Evolutionary conservation across 768 basidiomycete genomes (phyloP), one percentile per base, ranked within the genome.

Genomic region (Antrodiella citrinella): DNA sequence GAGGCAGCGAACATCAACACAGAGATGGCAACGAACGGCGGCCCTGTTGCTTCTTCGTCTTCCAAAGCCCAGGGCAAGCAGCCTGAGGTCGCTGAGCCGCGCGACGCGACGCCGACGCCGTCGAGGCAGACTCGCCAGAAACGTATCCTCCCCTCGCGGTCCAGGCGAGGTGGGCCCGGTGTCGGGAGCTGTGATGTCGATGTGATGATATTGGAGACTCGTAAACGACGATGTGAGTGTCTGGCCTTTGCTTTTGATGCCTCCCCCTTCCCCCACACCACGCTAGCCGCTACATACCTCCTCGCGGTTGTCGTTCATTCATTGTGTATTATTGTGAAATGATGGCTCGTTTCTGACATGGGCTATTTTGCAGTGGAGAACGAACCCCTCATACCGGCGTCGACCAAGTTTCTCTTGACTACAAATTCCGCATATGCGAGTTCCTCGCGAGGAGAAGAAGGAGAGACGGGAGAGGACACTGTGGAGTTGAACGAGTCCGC

Each of bases 111-210:
- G 18, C 7, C 41, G 15, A 18, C 21, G 41, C 21, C 41, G 21
- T 5, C 41, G 19, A 7, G n/a, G 41, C 55, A 54, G 58, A 64
- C 69, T 54, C 80, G 77, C 50, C 82, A 81, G 67, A 86, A 85
- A 68, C 83, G 91, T 65, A 82, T 91, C 41, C 70, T 91, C 50
- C 91, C 91, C 40, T 78, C 87, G 65, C 80, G 91, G 59, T 78
- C 85, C 50, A 75, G 88, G 58, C 78, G 91, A 50, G 84, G 87
- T 49, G 88, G 87, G 13, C 84, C 86, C 23, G 88, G 87, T 26
- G 78, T 88, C 46, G 88, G 91, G 50, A 84, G 69, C 53, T 81
- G 82, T 62, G 86, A 90, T 63, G 74, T 83, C 15, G 91, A 94
- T 70, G 58, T 81, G 49, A 82, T 90, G 80, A 87, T 94, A 64